phyloP scores from a whole-genome alignment of 2,329 filamentous ascomycete genomes.

The Cladosporium austrohemisphaericum region DNA sequence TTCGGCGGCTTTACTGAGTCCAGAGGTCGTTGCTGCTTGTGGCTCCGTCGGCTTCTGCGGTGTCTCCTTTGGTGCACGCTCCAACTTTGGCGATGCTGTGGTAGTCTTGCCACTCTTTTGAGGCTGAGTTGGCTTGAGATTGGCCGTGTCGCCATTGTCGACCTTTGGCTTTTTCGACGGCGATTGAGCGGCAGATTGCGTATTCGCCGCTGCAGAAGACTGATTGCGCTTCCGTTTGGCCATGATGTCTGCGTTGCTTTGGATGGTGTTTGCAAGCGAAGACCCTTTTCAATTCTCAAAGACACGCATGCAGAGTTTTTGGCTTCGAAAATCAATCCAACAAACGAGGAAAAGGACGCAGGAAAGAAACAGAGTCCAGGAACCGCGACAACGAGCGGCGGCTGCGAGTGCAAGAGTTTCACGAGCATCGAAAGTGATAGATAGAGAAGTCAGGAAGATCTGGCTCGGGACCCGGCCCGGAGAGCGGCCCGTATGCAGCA shows the following conservation, averaged over 20 bases:
- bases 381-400: too few relatives aligned
- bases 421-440: background rate
- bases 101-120: background rate
- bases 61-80: background rate
- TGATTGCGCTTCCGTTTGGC: constrained; percentile 12
- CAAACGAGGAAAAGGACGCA: background rate
- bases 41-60: background rate
- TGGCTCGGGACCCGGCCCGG: background rate
- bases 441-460: background rate
- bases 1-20: background rate
- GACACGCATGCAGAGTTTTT: too few relatives aligned
- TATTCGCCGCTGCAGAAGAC: background rate
- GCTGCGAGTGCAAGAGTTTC: background rate
- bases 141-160: background rate
- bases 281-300: too few relatives aligned
- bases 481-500: background rate
- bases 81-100: background rate
- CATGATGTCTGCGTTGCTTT: background rate
- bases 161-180: background rate
- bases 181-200: background rate
- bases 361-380: background rate
- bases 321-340: too few relatives aligned
- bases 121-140: background rate
- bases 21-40: background rate
- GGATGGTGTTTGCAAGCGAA: too few relatives aligned